Conservation (phyloP, 805 yeast species). For the Nakazawaea ishiwadae region DNA sequence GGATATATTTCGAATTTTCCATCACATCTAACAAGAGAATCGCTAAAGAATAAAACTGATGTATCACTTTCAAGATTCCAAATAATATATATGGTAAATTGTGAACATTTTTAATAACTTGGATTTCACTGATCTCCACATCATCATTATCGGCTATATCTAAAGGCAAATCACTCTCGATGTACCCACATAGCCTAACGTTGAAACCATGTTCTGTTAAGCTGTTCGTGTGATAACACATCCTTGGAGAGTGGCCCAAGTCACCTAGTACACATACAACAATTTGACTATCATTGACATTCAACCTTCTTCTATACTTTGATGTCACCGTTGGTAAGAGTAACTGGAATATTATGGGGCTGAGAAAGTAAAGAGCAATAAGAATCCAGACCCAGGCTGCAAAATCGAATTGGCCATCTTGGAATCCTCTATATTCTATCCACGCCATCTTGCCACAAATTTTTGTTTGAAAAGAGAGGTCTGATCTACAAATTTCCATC, state of each 20-base stretch:
- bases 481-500: too few relatives aligned
- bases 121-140: conserved; percentile 46
- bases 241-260: conserved; percentile 91
- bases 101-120: conserved; percentile 31
- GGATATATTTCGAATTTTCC: conserved; percentile 55
- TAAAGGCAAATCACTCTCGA: conserved; percentile 50
- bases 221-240: conserved; percentile 83
- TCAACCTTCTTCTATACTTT: conserved; percentile 15
- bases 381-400: conserved; percentile 40
- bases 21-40: conserved; percentile 46
- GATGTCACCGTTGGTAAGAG: conserved; percentile 32
- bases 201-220: conserved; percentile 64
- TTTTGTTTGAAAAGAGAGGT: too few relatives aligned
- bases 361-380: conserved; percentile 37
- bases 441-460: conserved; percentile 3
- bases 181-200: conserved; percentile 84
- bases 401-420: conserved; percentile 18
- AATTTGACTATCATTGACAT: conserved; percentile 42
- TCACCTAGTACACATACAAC: conserved; percentile 87
- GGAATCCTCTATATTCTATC: conserved; percentile 14
- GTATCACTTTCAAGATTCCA: conserved; percentile 52
- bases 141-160: conserved; percentile 46
- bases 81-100: conserved; percentile 52
- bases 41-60: conserved; percentile 48
- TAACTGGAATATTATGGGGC: conserved; percentile 40